Conservation (phyloP, 2,329 filamentous ascomycete genomes). For the Ascosphaera apis region DNA sequence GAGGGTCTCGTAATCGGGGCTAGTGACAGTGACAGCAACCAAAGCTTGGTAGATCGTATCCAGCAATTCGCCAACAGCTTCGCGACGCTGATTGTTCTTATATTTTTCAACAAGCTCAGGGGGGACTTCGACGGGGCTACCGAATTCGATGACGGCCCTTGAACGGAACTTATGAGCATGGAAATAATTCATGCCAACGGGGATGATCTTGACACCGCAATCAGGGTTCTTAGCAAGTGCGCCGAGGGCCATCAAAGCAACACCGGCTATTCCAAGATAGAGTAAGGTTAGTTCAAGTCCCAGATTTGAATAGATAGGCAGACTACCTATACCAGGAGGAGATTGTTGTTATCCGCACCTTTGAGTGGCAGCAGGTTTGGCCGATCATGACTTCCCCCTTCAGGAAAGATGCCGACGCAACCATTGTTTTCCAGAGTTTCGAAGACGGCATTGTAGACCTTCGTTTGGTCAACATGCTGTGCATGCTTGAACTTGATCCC, state of each 20-base stretch:
- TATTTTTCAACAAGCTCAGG: slow-evolving; percentile 67
- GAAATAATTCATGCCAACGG: slow-evolving; percentile 98
- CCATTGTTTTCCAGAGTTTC: slow-evolving; percentile 57
- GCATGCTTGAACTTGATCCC: slow-evolving; percentile 72
- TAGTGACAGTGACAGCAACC: slow-evolving; percentile 70
- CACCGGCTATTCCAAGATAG: slow-evolving; percentile 38
- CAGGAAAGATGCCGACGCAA: slow-evolving; percentile 89
- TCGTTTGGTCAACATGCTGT: slow-evolving; percentile 79
- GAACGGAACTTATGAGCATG: slow-evolving; percentile 97
- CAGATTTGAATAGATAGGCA: slow-evolving; percentile 1
- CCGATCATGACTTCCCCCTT: slow-evolving; percentile 87
- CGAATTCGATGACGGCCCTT: slow-evolving; percentile 86
- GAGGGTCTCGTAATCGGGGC: slow-evolving; percentile 84
- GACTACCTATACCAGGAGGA: too few relatives aligned
- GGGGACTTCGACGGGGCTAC: slow-evolving; percentile 66
- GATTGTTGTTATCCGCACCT: slow-evolving; percentile 16
- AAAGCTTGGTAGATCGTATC: slow-evolving; percentile 72
- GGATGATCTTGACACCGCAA: slow-evolving; percentile 81
- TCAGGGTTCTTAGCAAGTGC: slow-evolving; percentile 65
- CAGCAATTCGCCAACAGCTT: slow-evolving; percentile 65
- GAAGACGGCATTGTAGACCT: slow-evolving; percentile 87
- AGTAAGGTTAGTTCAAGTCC: slow-evolving; percentile 7
- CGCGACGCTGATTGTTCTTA: slow-evolving; percentile 56
- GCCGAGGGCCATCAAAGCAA: slow-evolving; percentile 93
- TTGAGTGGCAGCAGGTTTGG: slow-evolving; percentile 81